Conservation (phyloP, 345 rosid species). For the Linum trigynum region DNA sequence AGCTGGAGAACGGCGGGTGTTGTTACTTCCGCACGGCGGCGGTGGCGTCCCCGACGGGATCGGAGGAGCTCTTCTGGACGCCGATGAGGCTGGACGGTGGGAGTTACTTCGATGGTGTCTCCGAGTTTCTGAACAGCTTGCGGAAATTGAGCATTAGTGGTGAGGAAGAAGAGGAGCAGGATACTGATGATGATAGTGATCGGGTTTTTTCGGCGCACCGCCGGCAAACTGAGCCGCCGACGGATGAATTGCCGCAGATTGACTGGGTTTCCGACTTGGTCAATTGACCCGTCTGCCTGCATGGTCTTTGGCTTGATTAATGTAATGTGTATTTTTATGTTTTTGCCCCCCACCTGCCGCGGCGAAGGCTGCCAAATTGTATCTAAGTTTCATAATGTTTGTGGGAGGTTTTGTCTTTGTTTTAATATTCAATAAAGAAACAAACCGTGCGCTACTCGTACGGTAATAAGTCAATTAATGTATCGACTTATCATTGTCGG, state of each 20-base stretch:
- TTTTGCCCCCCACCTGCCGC: too few relatives aligned
- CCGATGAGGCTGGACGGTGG: constrained; percentile 6
- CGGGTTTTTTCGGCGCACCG: not conserved
- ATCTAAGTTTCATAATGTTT: too few relatives aligned
- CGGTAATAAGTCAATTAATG: too few relatives aligned
- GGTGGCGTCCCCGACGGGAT: not conserved
- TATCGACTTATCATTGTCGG: too few relatives aligned
- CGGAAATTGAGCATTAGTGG: not conserved
- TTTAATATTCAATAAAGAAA: too few relatives aligned
- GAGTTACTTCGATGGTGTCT: constrained; percentile 6
- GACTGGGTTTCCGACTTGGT: constrained; percentile 26
- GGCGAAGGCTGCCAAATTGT: too few relatives aligned
- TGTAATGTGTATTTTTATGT: too few relatives aligned
- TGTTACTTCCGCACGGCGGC: constrained; percentile 4
- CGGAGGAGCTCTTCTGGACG: constrained; percentile 1
- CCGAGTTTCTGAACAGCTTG: constrained; percentile 8
- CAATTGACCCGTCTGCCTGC: constrained; percentile 2
- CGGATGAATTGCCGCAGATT: constrained; percentile 7
- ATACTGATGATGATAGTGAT: not conserved
- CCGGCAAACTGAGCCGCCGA: not conserved
- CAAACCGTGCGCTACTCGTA: too few relatives aligned
- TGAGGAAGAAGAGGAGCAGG: not conserved
- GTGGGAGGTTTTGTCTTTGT: too few relatives aligned
- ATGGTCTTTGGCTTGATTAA: too few relatives aligned
- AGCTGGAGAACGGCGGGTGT: constrained; percentile 8